These are phyloP conservation scores for Apiotrichum akiyoshidainum DNA, from an alignment of 1,284 basidiomycete genomes.

Conservation along the genomic window DNA sequence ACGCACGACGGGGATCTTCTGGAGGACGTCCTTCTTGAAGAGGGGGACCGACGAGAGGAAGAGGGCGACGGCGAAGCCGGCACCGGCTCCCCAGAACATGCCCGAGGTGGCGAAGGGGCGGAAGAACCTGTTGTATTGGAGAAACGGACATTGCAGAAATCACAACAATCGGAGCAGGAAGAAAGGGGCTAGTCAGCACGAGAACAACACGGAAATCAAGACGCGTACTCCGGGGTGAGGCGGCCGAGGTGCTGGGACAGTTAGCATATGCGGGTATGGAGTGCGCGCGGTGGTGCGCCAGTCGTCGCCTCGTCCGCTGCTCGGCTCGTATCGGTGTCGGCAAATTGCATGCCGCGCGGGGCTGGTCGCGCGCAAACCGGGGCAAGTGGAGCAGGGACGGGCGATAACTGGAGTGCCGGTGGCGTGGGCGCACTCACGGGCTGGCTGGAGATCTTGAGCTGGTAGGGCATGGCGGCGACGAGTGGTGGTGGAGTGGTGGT, in stretches of 20 bases:
- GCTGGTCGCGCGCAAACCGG: no score
- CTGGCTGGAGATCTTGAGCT: conserved; percentile 16
- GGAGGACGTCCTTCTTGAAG: conserved; percentile 48
- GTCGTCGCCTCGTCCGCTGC: not conserved
- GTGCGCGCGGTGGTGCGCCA: not conserved
- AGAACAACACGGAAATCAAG: no score
- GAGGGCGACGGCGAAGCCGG: conserved; percentile 43
- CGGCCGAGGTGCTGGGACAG: conserved; percentile 31
- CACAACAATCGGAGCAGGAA: no score
- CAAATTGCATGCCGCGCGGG: no score
- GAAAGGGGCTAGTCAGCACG: not conserved
- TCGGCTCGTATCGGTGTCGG: no score
- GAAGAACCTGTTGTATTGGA: conserved; percentile 36
- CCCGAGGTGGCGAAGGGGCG: conserved; percentile 32
- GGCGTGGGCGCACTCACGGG: conserved; percentile 10
- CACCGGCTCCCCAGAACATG: conserved; percentile 44
- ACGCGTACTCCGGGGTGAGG: conserved; percentile 36
- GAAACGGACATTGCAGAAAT: not conserved
- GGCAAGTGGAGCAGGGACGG: no score
- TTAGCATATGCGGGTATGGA: not conserved
- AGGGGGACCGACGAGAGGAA: conserved; percentile 47
- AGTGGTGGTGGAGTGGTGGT: not conserved
- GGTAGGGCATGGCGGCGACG: conserved; percentile 14
- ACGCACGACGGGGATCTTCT: conserved; percentile 47
- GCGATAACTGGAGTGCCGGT: no score